Percentiles rank a stretch among this genome's conserved stretches.
phyloP scores from a whole-genome alignment of 306 rosid species.

The Delonix regia region DNA sequence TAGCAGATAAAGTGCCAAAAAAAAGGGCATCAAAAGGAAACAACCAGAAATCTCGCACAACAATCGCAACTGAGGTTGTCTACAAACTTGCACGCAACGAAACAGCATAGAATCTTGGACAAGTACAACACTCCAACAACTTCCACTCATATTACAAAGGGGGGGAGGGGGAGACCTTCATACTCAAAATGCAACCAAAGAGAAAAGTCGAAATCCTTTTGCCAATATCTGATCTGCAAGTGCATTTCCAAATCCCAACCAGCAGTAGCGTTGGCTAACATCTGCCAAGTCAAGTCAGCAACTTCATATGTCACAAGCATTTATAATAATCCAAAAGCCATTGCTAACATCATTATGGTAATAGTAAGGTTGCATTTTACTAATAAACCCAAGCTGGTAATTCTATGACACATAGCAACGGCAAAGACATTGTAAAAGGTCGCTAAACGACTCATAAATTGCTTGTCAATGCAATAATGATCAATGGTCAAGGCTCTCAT shows the following conservation, averaged over 20 bases:
- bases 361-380: background rate
- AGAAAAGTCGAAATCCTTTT: conserved; percentile 20
- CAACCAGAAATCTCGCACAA: conserved; percentile 28
- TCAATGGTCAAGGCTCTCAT: background rate
- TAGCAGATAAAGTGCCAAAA: conserved; percentile 21
- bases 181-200: conserved; percentile 28
- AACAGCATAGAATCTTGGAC: conserved; percentile 30
- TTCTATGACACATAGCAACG: background rate
- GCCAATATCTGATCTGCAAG: conserved; percentile 31
- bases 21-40: conserved; percentile 21
- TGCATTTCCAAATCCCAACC: conserved; percentile 34
- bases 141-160: conserved; percentile 33
- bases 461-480: background rate
- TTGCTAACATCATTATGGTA: background rate
- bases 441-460: background rate
- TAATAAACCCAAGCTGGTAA: conserved; percentile 1
- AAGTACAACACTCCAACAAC: conserved; percentile 32
- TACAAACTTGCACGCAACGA: conserved; percentile 34
- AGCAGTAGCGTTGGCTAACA: conserved; percentile 8
- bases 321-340: background rate
- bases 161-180: conserved; percentile 15
- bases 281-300: conserved; percentile 38
- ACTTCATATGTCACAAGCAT: conserved; percentile 8
- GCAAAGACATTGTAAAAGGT: background rate
- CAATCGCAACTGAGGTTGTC: conserved; percentile 32